Conservation (phyloP, 495 filamentous ascomycete species). For the Tuber borchii region DNA sequence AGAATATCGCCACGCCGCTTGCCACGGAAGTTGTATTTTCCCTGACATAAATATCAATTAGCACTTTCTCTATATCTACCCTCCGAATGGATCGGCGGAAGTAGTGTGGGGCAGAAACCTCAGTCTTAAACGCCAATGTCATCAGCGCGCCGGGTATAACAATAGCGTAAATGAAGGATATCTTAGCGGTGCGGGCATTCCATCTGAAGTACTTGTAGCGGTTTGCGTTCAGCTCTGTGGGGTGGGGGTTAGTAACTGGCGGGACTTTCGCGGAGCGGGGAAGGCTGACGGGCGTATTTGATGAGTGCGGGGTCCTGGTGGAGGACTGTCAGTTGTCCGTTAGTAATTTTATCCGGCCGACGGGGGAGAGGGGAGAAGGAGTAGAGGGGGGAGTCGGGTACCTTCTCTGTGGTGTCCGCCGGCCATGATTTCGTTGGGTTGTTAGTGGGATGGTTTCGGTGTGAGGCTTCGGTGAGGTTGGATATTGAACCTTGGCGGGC, state of each 20-base stretch:
- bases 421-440: background rate
- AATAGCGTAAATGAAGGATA: slow-evolving; percentile 67
- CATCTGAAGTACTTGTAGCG: slow-evolving; percentile 94
- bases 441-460: background rate
- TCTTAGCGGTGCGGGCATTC: slow-evolving; percentile 70
- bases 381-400: background rate
- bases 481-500: background rate
- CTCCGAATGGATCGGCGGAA: background rate
- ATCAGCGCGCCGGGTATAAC: slow-evolving; percentile 63
- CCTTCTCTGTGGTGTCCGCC: background rate
- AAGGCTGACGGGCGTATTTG: slow-evolving; percentile 63
- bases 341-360: background rate
- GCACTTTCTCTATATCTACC: slow-evolving; percentile 9
- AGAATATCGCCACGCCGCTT: slow-evolving; percentile 81
- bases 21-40: slow-evolving; percentile 75
- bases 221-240: slow-evolving; percentile 70
- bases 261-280: slow-evolving; percentile 21
- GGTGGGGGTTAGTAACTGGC: slow-evolving; percentile 6
- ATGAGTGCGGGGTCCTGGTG: slow-evolving; percentile 71
- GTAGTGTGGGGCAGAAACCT: slow-evolving; percentile 56
- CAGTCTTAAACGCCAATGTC: slow-evolving; percentile 65
- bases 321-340: slow-evolving; percentile 43
- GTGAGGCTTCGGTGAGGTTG: background rate
- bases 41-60: slow-evolving; percentile 48
- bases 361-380: background rate